Base-by-base conservation (phyloP, 2,329 filamentous ascomycete species). In the Westerdykella aurantiaca region DNA sequence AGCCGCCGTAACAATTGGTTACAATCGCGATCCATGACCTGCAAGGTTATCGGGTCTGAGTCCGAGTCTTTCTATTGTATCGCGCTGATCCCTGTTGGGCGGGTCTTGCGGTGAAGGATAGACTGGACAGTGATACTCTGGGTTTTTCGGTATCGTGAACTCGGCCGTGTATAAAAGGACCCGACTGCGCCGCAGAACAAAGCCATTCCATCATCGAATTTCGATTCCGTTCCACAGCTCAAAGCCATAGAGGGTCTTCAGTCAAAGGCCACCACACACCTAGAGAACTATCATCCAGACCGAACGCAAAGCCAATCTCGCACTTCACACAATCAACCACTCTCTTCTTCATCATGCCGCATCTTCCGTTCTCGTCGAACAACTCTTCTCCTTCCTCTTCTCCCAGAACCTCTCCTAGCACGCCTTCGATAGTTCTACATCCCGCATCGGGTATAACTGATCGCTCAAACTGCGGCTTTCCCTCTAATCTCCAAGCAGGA, bases 361-460 rank as follows among this genome's bases (percentile, higher is more conserved):
- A 55, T 58, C 60, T 66, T 55, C 60, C 64, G 44, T 67, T 66
- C 55, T 50, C 57, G 49, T 47, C 47, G 37, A 46, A 61, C 51
- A 52, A 58, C 53, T 52, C 63, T 48, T 64, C 63, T 56, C 57
- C 64, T 53, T 53, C 58, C 45, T 53, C 60, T 50, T 64, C 63
- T 51, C 61, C 64, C 38, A 59, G 45, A 45, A 46, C 58, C 34
- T 56, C 59, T 44, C 52, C 57, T 31, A 57, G 38, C 42, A 43
- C 61, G 47, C 63, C 64, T 16, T 64, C 64, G 51, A 67, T 67
- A 64, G 61, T 67, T 58, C 63, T 67, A 46, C 55, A 60, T 63
- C 60, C 63, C 57, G 53, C 60, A 58, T 60, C 61, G 63, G 64
- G 64, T 67, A 66, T 66, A 64, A 59, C 58, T 58, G 59, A 65